phyloP scores from a whole-genome alignment of 129 eudicot genomes.

The Heracleum sosnowskyi region DNA sequence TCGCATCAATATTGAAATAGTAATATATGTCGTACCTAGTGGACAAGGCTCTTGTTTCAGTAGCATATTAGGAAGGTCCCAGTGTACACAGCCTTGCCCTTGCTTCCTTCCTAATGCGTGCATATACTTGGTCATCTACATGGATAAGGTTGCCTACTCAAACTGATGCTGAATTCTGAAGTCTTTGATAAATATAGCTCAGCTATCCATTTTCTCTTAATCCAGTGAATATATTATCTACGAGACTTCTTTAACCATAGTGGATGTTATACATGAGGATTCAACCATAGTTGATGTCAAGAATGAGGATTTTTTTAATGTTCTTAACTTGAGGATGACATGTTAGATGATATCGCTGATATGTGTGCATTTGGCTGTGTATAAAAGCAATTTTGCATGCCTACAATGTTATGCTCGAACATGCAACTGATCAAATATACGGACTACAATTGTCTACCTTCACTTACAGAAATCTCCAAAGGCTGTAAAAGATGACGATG shows the following conservation, averaged over 20 bases:
- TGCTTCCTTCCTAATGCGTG: background rate
- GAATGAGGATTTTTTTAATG: background rate
- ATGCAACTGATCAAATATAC: background rate
- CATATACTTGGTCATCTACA: background rate
- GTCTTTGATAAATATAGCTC: background rate
- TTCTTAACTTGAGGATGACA: background rate
- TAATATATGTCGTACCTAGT: background rate
- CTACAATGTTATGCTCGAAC: background rate
- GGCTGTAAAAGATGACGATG: conserved; percentile 40
- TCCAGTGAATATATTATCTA: background rate
- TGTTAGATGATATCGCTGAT: background rate
- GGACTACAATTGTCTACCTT: background rate
- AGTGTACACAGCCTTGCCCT: background rate
- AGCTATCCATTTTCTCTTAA: background rate
- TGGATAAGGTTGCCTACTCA: background rate
- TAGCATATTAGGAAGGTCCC: no score
- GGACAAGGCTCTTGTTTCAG: no score
- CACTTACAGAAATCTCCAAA: conserved; percentile 27
- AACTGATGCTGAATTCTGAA: background rate
- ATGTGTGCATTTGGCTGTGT: background rate
- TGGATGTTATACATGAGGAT: no score
- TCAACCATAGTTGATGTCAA: no score
- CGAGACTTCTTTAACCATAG: background rate
- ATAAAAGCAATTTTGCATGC: background rate
- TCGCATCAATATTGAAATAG: background rate